phyloP scores from a whole-genome alignment of 1,139 yeast species.

The Diutina mesorugosa region DNA sequence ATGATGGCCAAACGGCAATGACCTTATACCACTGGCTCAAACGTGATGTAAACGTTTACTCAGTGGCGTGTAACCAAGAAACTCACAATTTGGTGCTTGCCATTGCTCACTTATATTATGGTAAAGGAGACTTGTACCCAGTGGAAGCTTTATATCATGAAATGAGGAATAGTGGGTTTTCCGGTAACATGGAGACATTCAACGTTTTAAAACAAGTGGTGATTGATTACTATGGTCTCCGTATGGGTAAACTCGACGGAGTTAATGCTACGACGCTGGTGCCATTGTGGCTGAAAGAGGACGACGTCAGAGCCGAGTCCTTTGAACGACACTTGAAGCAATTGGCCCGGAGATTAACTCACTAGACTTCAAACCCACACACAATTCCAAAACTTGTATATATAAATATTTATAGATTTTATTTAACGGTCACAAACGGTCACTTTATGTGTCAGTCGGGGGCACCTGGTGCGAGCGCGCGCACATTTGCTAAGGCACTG shows the following conservation, averaged over 20 bases:
- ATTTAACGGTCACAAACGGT: too few relatives aligned
- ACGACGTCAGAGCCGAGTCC: constrained; percentile 18
- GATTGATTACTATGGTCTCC: constrained; percentile 21
- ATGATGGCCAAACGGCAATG: constrained; percentile 24
- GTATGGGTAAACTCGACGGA: constrained; percentile 13
- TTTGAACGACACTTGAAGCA: constrained; percentile 13
- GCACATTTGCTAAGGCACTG: neutral
- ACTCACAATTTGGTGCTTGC: constrained; percentile 29
- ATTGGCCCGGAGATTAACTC: neutral
- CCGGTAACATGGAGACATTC: constrained; percentile 24
- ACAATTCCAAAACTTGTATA: neutral
- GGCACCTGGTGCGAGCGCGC: too few relatives aligned
- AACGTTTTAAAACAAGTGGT: constrained; percentile 24
- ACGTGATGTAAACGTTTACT: constrained; percentile 19
- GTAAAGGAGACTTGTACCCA: constrained; percentile 22
- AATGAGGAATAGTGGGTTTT: constrained; percentile 30
- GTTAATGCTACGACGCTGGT: constrained; percentile 2
- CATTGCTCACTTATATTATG: constrained; percentile 25
- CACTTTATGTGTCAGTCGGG: too few relatives aligned
- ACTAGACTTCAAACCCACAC: too few relatives aligned
- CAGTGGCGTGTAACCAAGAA: constrained; percentile 26
- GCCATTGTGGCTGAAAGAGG: constrained; percentile 26
- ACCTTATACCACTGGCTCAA: constrained; percentile 24
- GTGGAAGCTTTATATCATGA: constrained; percentile 23
- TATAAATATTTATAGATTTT: too few relatives aligned